Conservation (phyloP, 352 stramenopile species). For the Globisporangium perplexum region DNA sequence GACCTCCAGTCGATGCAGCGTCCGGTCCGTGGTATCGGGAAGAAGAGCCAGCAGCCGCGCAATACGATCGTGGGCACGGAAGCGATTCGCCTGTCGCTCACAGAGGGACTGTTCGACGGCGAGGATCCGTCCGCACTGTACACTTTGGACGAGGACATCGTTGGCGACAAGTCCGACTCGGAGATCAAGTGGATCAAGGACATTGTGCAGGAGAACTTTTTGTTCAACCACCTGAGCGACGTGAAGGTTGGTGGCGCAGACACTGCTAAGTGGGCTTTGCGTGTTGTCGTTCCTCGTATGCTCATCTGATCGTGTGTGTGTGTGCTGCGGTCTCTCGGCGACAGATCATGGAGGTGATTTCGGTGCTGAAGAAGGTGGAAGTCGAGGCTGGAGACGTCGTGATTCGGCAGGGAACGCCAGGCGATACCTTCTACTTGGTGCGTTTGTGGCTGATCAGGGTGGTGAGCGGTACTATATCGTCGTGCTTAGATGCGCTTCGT, state of each 20-base stretch:
- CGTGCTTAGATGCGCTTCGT: neutral
- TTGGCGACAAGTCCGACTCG: slow-evolving; percentile 62
- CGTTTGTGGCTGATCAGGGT: neutral
- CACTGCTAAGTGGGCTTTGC: slow-evolving; percentile 16
- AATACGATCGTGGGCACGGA: slow-evolving; percentile 85
- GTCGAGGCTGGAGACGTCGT: slow-evolving; percentile 86
- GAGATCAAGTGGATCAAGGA: slow-evolving; percentile 85
- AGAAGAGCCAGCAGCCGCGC: slow-evolving; percentile 56
- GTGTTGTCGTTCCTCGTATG: neutral
- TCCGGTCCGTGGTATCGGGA: slow-evolving; percentile 59
- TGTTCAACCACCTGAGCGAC: slow-evolving; percentile 90
- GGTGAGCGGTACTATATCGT: neutral
- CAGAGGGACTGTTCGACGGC: slow-evolving; percentile 32
- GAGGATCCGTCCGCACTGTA: slow-evolving; percentile 22
- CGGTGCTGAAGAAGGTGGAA: slow-evolving; percentile 72
- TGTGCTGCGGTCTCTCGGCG: neutral
- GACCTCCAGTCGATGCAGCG: slow-evolving; percentile 83
- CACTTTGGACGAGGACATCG: slow-evolving; percentile 22
- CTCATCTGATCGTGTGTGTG: neutral
- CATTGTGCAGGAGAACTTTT: slow-evolving; percentile 88
- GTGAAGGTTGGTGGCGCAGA: slow-evolving; percentile 47
- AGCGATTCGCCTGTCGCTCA: slow-evolving; percentile 73
- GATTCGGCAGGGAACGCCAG: slow-evolving; percentile 89
- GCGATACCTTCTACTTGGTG: slow-evolving; percentile 93
- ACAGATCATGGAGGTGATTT: slow-evolving; percentile 82